Evolutionary conservation across 495 filamentous ascomycete genomes (phyloP).

Genomic region (Coniosporium apollinis): DNA sequence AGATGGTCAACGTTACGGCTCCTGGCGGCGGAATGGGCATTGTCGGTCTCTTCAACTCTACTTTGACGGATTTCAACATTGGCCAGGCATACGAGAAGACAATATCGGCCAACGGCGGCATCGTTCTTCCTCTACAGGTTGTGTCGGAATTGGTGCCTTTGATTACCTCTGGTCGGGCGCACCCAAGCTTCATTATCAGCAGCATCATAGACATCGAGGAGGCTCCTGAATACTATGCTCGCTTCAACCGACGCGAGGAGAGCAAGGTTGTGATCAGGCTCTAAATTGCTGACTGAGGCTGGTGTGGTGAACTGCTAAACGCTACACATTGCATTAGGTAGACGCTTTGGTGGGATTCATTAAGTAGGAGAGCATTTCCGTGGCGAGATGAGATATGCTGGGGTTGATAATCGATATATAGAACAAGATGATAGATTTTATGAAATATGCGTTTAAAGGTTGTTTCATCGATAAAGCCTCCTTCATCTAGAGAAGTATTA

Average conservation of each 20-base stretch:
- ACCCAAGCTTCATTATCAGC: conserved; percentile 12
- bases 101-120: not conserved
- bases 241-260: not conserved
- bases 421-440: too few species aligned
- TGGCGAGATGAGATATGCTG: too few species aligned
- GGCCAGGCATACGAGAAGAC: not conserved
- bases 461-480: too few species aligned
- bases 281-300: too few species aligned
- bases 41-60: conserved; percentile 10
- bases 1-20: not conserved
- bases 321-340: too few species aligned
- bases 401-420: too few species aligned
- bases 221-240: not conserved
- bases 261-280: not conserved
- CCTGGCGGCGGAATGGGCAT: not conserved
- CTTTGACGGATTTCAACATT: conserved; percentile 2
- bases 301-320: too few species aligned
- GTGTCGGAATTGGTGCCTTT: not conserved
- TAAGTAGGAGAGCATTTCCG: too few species aligned
- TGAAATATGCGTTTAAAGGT: too few species aligned
- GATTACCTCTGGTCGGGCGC: conserved; percentile 13
- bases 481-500: too few species aligned
- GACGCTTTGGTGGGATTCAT: too few species aligned
- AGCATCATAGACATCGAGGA: not conserved
- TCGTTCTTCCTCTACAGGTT: not conserved